phyloP scores from a whole-genome alignment of 306 rosid species.

The Dalbergia cultrata region DNA sequence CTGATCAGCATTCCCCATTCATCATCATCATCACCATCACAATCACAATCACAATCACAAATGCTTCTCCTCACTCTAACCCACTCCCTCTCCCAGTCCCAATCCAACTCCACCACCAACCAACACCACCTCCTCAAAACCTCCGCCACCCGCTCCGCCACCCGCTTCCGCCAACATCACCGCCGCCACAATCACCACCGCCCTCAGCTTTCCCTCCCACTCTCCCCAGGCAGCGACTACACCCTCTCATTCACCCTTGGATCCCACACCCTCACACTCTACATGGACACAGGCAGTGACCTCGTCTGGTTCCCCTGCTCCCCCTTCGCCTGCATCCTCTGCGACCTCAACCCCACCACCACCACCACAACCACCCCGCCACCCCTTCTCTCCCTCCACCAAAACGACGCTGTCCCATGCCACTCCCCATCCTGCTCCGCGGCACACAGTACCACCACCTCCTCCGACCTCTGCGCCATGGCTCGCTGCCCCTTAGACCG shows the following conservation, averaged over 20 bases:
- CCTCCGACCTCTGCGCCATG: slow-evolving; percentile 82
- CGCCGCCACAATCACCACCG: slow-evolving; percentile 35
- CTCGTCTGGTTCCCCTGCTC: slow-evolving; percentile 93
- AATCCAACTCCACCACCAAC: slow-evolving; percentile 57
- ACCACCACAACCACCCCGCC: neutral
- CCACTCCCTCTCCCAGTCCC: slow-evolving; percentile 67
- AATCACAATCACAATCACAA: slow-evolving; percentile 47
- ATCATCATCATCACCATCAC: slow-evolving; percentile 30
- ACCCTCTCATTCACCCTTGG: slow-evolving; percentile 73
- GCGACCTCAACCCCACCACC: slow-evolving; percentile 61
- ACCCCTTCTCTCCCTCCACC: slow-evolving; percentile 48
- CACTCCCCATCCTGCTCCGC: slow-evolving; percentile 73
- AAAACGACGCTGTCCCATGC: slow-evolving; percentile 62
- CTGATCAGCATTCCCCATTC: slow-evolving; percentile 24
- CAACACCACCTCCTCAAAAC: slow-evolving; percentile 72
- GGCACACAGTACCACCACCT: slow-evolving; percentile 59
- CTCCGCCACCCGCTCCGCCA: slow-evolving; percentile 62
- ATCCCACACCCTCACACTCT: slow-evolving; percentile 68
- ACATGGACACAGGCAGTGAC: slow-evolving; percentile 95
- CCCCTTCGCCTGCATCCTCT: slow-evolving; percentile 87
- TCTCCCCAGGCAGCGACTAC: slow-evolving; percentile 84
- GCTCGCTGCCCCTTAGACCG: slow-evolving; percentile 74
- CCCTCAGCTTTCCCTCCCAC: slow-evolving; percentile 76
- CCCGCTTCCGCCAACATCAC: slow-evolving; percentile 64
- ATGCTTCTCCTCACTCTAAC: slow-evolving; percentile 64